These are phyloP conservation scores for Leishmania turanica DNA, from an alignment of 208 protist genomes.

Conservation along the genomic window DNA sequence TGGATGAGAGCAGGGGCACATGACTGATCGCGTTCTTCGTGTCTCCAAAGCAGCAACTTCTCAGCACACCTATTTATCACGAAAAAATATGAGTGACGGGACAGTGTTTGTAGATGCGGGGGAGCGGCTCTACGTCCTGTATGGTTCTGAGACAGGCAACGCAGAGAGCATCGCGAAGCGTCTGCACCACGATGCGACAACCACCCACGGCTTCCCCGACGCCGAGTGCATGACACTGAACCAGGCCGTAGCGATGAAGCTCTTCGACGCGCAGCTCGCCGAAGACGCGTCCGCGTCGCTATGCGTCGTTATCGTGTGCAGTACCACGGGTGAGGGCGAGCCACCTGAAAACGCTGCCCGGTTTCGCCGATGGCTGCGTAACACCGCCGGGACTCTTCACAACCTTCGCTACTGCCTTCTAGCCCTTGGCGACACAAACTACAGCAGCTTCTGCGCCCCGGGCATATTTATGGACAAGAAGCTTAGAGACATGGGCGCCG, in stretches of 20 bases:
- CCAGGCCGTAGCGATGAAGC: constrained; percentile 33
- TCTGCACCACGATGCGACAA: constrained; percentile 51
- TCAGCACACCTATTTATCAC: not conserved
- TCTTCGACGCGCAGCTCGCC: constrained; percentile 36
- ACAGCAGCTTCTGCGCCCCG: constrained; percentile 74
- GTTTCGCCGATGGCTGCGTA: constrained; percentile 65
- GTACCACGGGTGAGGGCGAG: constrained; percentile 80
- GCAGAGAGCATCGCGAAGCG: constrained; percentile 61
- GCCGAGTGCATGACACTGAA: constrained; percentile 53
- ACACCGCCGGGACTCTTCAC: constrained; percentile 37
- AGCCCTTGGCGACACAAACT: constrained; percentile 79
- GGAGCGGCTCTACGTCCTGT: constrained; percentile 50
- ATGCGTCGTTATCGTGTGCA: constrained; percentile 67
- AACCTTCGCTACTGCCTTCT: constrained; percentile 58
- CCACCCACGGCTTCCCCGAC: constrained; percentile 15
- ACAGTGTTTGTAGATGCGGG: not conserved
- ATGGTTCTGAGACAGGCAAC: constrained; percentile 73
- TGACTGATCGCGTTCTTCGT: not conserved
- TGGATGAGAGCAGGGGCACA: not conserved
- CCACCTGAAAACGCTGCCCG: constrained; percentile 72
- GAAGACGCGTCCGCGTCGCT: constrained; percentile 24
- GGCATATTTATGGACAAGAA: constrained; percentile 64
- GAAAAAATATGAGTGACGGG: constrained; percentile 15
- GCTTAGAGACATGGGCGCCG: constrained; percentile 49
- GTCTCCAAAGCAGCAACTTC: not conserved